Evolutionary conservation across 2,329 filamentous ascomycete species (phyloP), one percentile per base, ranked within the genome.

Genomic region (Bisporella sp.): DNA sequence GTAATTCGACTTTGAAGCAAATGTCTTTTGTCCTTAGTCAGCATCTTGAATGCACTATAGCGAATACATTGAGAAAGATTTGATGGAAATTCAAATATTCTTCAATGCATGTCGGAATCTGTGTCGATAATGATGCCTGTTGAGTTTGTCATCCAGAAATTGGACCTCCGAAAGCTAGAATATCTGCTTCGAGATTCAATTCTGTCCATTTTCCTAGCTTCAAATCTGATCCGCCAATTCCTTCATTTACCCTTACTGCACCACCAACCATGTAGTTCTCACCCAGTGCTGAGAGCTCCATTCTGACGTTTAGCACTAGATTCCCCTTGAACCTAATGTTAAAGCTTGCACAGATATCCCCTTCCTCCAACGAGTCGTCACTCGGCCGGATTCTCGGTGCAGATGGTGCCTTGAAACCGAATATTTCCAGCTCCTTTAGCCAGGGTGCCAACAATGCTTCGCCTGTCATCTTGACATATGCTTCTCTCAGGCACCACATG

Each of bases 391-490:
- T 31, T 7, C 51, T 30, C 12, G 48, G 53, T 4, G 56, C 46
- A 33, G 40, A 44, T 31, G 63, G 63, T 11, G 53, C 46, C 30
- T 57, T 55, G 4, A 88, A 85, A 45, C 74, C 70, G 51, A 74
- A 71, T 62, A 92, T 88, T 60, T 90, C 84, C 6, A 91, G 70
- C 46, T 85, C 78, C 46, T 71, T 71, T 45, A 92, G 72, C 87
- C 87, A 92, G 4, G 73, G 72, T 0, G 87, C 87, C 6, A 90
- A 72, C 51, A 92, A 72, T 0, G 85, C 87, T 60, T 91, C 85
- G 30, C 87, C 87, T 31, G 85, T 87, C 71, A 92, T 82, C 76
- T 91, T 92, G 67, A 91, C 82, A 64, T 88, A 91, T 1, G 86
- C 83, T 69, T 92, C 87, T 59, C 88, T 82, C 65, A 89, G 76